Evolutionary conservation across 306 rosid species (phyloP).

Genomic region (Astragalus glycyphyllos): DNA sequence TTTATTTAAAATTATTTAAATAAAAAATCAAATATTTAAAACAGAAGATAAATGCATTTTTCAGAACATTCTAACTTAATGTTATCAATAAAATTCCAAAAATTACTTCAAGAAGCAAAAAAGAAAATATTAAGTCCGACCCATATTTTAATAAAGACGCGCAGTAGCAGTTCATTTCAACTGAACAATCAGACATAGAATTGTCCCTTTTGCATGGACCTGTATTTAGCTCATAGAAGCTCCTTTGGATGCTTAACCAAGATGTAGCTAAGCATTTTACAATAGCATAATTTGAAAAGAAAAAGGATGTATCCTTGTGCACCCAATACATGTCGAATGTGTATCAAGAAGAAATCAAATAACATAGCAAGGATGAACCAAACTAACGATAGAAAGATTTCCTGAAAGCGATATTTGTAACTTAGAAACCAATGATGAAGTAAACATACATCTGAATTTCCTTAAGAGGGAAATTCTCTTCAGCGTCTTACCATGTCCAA

Average conservation of each 20-base stretch:
- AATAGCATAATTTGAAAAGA: background rate
- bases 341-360: constrained; percentile 13
- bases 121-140: background rate
- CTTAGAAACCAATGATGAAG: background rate
- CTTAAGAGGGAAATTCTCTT: background rate
- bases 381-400: constrained; percentile 18
- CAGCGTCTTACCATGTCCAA: background rate
- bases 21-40: constrained; percentile 9
- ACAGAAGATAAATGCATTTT: constrained; percentile 21
- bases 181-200: constrained; percentile 11
- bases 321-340: background rate
- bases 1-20: background rate
- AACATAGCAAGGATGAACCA: background rate
- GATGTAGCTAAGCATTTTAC: background rate
- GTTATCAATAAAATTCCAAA: constrained; percentile 12
- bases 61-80: constrained; percentile 24
- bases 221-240: background rate
- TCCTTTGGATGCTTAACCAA: constrained; percentile 9
- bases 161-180: background rate
- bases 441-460: background rate
- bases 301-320: background rate
- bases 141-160: background rate
- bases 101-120: constrained; percentile 8
- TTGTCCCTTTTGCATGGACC: background rate
- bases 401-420: background rate